Percentiles rank a stretch among this genome's conserved stretches.
These are phyloP conservation scores for Hyaloperonospora brassicae DNA, from an alignment of 352 stramenopile species.

Conservation along the genomic window DNA sequence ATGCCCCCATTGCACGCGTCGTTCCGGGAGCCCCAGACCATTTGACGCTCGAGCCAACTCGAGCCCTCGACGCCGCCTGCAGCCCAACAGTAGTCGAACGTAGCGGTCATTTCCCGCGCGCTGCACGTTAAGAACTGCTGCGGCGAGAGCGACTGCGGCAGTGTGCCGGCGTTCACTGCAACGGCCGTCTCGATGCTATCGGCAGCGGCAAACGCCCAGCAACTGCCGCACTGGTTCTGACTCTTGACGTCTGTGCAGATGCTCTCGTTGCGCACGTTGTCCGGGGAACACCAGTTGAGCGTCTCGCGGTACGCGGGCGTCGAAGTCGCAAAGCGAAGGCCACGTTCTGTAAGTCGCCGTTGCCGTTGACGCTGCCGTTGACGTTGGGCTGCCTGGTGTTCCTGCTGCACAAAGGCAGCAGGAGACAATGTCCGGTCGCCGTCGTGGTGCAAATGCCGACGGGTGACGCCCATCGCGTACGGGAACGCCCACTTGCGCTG, in stretches of 20 bases:
- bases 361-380: constrained; percentile 26
- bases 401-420: constrained; percentile 52
- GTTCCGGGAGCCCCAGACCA: constrained; percentile 68
- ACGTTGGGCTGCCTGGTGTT: constrained; percentile 35
- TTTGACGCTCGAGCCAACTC: constrained; percentile 51
- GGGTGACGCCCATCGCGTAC: constrained; percentile 61
- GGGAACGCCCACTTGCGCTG: constrained; percentile 36
- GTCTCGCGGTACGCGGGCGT: constrained; percentile 27
- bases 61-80: constrained; percentile 35
- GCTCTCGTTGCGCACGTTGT: constrained; percentile 56
- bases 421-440: constrained; percentile 28
- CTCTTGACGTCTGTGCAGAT: constrained; percentile 73
- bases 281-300: constrained; percentile 66
- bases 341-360: constrained; percentile 9
- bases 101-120: constrained; percentile 51
- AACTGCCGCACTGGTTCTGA: constrained; percentile 74
- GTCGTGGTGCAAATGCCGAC: constrained; percentile 56
- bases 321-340: constrained; percentile 13
- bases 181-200: constrained; percentile 76
- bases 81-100: constrained; percentile 77
- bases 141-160: constrained; percentile 52
- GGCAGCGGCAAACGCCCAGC: constrained; percentile 72
- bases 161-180: constrained; percentile 31
- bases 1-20: constrained; percentile 64
- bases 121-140: constrained; percentile 80